Evolutionary conservation across 805 yeast genomes (phyloP), one percentile per base, ranked within the genome.

Genomic region (Pichia nanzhaoensis): DNA sequence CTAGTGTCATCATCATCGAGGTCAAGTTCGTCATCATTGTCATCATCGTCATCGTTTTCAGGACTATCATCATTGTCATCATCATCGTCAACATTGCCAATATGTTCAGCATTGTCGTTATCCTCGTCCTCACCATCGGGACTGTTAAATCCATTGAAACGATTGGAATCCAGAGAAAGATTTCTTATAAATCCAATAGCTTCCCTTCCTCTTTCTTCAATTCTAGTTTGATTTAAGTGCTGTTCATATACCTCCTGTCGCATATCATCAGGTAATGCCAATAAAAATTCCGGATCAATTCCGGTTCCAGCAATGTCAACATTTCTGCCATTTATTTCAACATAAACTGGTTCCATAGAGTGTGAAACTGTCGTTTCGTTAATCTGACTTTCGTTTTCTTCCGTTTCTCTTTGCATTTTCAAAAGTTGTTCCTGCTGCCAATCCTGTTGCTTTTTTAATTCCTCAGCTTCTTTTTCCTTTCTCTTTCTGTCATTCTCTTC

Each of bases 191-290:
- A 45, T 21, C 41, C 34, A 3, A 41, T 20, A 1, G 45, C 41
- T 18, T 32, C 41, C 24, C 48, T 37, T 9, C 40, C 57, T 13
- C 65, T 59, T 1, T 51, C 85, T 66, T 69, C 77, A 37, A 70
- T 82, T 48, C 93, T 70, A 47, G 90, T 69, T 53, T 86, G 93
- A 35, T 89, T 68, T 6, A 88, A 68, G 56, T 89, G 95, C 51
- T 88, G 91, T 0, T 90, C 78, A 57, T 86, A 80, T 0, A 89
- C 97, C 57, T 90, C 96, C 51, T 88, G 95, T 41, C 96, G 70
- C 85, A 90, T 84, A 43, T 86, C 93, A 37, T 87, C 95, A 0
- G 97, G 97, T 32, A 90, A 70, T 0, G 96, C 96, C 55, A 82
- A 84, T 49, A 90, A 69, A 59, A 88, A 90, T 53, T 85, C 91